phyloP scores from a whole-genome alignment of 352 stramenopile species.

The Elongisporangium senticosum region DNA sequence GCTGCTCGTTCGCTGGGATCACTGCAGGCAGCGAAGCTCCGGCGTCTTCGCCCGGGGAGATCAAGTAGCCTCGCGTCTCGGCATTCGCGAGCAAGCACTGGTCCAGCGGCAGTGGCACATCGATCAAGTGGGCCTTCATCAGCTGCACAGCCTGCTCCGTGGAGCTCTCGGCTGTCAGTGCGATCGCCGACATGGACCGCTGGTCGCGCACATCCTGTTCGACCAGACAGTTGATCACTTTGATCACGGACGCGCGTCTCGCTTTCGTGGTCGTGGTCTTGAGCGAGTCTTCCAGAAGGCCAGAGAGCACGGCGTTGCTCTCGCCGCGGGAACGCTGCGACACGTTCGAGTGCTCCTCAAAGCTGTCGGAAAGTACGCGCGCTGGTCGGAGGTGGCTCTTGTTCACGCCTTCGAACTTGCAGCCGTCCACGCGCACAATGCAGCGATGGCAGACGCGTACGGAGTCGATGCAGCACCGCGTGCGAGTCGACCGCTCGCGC shows the following conservation, averaged over 20 bases:
- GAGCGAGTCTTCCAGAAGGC: neutral
- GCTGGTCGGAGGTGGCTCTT: constrained; percentile 19
- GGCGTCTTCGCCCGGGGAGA: constrained; percentile 17
- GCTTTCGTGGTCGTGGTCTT: neutral
- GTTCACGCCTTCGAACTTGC: constrained; percentile 25
- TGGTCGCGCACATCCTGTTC: neutral
- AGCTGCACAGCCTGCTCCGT: neutral
- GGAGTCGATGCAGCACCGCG: constrained; percentile 20
- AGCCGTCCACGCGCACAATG: constrained; percentile 34
- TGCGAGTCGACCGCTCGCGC: constrained; percentile 19
- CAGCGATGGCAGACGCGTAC: constrained; percentile 42
- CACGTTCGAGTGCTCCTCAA: neutral
- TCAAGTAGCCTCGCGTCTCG: constrained; percentile 26
- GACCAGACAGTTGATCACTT: neutral
- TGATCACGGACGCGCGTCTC: neutral
- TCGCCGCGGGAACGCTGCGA: neutral
- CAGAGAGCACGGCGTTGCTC: neutral
- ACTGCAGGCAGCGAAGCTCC: constrained; percentile 14
- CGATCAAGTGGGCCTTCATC: neutral
- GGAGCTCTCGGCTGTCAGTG: neutral
- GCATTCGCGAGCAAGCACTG: constrained; percentile 37
- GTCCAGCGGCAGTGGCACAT: neutral
- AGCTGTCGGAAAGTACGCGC: neutral
- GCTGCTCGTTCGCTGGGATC: constrained; percentile 31
- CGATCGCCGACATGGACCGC: neutral